These are phyloP conservation scores for Kurtzmaniella quercitrusa DNA, from an alignment of 1,139 yeast species.

Conservation along the genomic window DNA sequence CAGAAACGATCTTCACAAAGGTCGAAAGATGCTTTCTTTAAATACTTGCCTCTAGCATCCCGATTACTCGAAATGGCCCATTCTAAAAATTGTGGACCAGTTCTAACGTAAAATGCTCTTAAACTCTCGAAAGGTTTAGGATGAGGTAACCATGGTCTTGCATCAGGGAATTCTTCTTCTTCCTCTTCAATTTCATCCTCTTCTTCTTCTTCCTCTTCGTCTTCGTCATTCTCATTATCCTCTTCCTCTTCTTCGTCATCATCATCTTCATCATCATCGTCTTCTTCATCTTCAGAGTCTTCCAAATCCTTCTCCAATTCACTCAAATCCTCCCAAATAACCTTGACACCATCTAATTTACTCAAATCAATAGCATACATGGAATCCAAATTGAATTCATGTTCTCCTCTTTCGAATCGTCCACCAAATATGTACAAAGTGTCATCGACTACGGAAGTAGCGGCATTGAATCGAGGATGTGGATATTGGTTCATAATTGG, in stretches of 20 bases:
- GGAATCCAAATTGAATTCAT: constrained; percentile 78
- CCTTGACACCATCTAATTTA: constrained; percentile 81
- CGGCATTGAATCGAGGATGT: constrained; percentile 84
- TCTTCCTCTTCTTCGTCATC: constrained; percentile 58
- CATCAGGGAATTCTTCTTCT: constrained; percentile 78
- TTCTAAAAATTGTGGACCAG: constrained; percentile 82
- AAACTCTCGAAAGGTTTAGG: constrained; percentile 92
- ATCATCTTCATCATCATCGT: constrained; percentile 49
- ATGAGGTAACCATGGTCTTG: constrained; percentile 94
- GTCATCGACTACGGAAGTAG: constrained; percentile 85
- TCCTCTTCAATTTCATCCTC: constrained; percentile 60
- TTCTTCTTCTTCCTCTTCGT: constrained; percentile 55
- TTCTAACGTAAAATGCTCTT: constrained; percentile 78
- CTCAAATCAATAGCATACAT: constrained; percentile 84
- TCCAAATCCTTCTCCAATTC: constrained; percentile 27
- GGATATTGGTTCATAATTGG: constrained; percentile 65
- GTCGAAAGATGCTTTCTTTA: constrained; percentile 87
- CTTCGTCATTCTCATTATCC: constrained; percentile 46
- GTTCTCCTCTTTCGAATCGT: constrained; percentile 82
- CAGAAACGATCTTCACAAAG: constrained; percentile 95
- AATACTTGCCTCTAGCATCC: constrained; percentile 86
- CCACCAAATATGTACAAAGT: constrained; percentile 88
- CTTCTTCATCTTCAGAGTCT: constrained; percentile 42
- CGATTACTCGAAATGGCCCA: constrained; percentile 88
- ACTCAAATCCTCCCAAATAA: constrained; percentile 81